Percentiles rank a stretch among this genome's conserved stretches.
These are phyloP conservation scores for Zostera marina DNA, from an alignment of 116 monocot species.

Conservation along the genomic window DNA sequence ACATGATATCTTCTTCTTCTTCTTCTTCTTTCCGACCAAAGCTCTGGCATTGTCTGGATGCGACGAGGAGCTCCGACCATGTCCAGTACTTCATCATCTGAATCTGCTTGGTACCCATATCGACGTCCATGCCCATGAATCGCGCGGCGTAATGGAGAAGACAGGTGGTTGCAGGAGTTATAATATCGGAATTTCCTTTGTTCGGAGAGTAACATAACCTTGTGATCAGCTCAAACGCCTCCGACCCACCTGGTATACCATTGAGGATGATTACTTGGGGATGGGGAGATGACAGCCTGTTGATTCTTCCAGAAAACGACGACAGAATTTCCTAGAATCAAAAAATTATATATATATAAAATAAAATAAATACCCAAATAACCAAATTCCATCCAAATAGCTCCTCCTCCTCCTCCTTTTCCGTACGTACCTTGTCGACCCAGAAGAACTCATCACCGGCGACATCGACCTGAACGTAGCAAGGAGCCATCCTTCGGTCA, in stretches of 20 bases:
- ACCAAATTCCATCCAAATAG: not conserved
- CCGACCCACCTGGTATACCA: constrained; percentile 52
- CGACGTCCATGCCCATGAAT: constrained; percentile 60
- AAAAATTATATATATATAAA: not conserved
- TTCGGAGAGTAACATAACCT: constrained; percentile 46
- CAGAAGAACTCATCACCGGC: constrained; percentile 76
- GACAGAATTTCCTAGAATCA: constrained; percentile 49
- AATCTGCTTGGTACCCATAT: too few relatives aligned
- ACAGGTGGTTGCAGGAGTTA: constrained; percentile 45
- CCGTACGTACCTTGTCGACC: constrained; percentile 76
- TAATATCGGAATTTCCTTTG: constrained; percentile 17
- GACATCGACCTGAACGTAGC: constrained; percentile 58
- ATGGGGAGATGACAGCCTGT: constrained; percentile 19
- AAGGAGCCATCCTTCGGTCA: constrained; percentile 11
- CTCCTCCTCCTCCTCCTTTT: too few relatives aligned
- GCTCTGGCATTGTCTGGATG: constrained; percentile 58
- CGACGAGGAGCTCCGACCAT: constrained; percentile 40
- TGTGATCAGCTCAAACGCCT: constrained; percentile 56
- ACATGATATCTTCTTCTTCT: constrained; percentile 18
- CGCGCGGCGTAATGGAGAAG: constrained; percentile 34
- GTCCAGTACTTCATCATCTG: constrained; percentile 40
- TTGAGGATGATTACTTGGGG: constrained; percentile 35
- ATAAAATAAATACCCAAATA: not conserved
- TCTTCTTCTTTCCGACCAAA: too few relatives aligned
- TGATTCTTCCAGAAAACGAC: constrained; percentile 34